These are phyloP conservation scores for Chrysopogon serrulatus DNA, from an alignment of 176 grass and related monocot genomes.

Conservation along the genomic window DNA sequence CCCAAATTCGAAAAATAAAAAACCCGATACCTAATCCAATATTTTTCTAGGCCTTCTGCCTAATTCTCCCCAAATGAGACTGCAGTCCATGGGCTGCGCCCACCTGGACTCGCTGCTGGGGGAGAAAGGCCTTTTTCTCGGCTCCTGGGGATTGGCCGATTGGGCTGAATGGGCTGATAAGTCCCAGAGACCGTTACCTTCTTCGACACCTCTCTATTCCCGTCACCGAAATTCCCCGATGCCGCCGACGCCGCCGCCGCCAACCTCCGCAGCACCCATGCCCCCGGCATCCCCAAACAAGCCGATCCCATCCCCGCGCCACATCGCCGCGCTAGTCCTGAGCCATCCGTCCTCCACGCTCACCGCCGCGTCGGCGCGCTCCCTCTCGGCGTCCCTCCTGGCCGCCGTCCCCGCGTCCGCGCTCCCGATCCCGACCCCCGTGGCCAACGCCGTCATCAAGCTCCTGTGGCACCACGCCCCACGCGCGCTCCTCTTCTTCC, in stretches of 20 bases:
- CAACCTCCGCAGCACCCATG: neutral
- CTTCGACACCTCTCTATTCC: neutral
- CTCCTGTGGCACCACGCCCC: slow-evolving; percentile 70
- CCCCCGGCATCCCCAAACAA: neutral
- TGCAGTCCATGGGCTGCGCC: neutral
- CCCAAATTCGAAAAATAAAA: no score
- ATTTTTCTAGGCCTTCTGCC: no score
- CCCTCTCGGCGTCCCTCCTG: slow-evolving; percentile 51
- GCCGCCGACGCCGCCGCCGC: slow-evolving; percentile 8
- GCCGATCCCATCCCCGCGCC: slow-evolving; percentile 25
- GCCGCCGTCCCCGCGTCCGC: slow-evolving; percentile 10
- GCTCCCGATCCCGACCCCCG: slow-evolving; percentile 1
- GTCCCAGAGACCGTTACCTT: neutral
- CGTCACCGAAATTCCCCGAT: neutral
- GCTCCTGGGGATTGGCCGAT: neutral
- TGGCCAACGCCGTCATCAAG: slow-evolving; percentile 67
- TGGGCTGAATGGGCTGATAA: neutral
- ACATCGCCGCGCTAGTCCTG: slow-evolving; percentile 42
- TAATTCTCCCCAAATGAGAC: no score
- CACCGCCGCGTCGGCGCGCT: slow-evolving; percentile 36
- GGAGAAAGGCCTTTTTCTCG: neutral
- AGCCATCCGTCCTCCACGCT: slow-evolving; percentile 42
- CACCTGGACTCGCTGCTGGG: neutral
- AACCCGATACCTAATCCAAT: no score
- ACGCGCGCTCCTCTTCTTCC: slow-evolving; percentile 90